Base-by-base conservation (phyloP, 73 alveolate species). In the Paramecium octaurelia region DNA sequence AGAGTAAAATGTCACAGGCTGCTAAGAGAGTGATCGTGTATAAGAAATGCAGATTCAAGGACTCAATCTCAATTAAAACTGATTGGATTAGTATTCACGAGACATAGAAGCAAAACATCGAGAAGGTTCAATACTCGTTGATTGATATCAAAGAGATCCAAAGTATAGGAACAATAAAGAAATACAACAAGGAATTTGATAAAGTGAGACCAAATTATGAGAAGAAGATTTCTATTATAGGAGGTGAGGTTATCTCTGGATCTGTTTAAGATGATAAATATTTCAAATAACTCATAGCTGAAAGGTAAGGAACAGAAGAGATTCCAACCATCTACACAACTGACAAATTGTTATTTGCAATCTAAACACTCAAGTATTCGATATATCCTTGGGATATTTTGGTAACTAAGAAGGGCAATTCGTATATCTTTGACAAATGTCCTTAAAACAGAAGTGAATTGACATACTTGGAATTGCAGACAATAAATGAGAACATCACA, bases 361-460 rank as follows among this genome's bases (percentile, higher is more conserved):
- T 92, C 1, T 48, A 80, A 48, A 86, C 95, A n/a, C 58, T 92
- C 34, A 86, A 29, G 6, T 42, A 86, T 24, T 92, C 95, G 9
- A 85, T 92, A 5, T 92, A 92, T 87, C 94, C 94, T 34, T 92
- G 95, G 95, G 95, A 92, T 68, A 85, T 92, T 12, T 38, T 43
- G n/a, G 50, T 92, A 21, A 86, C 93, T 5, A 92, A 92, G 48
- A 54, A 60, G 9, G 89, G 92, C 1, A 93, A 87, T 35, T 18
- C 58, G 8, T 24, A 40, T n/a, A 59, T 86, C 7, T 86, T 92
- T 57, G 95, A 92, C 46, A 86, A 80, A 42, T 42, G 76, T 21
- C 70, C 70, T 42, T 80, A 80, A 80, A 42, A 80, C 20, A 44
- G 86, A 59, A 24, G 88, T 18, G 77, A 92, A 11, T 64, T 76